These are phyloP conservation scores for Penicillium decumbens DNA, from an alignment of 2,329 filamentous ascomycete species.

Conservation along the genomic window DNA sequence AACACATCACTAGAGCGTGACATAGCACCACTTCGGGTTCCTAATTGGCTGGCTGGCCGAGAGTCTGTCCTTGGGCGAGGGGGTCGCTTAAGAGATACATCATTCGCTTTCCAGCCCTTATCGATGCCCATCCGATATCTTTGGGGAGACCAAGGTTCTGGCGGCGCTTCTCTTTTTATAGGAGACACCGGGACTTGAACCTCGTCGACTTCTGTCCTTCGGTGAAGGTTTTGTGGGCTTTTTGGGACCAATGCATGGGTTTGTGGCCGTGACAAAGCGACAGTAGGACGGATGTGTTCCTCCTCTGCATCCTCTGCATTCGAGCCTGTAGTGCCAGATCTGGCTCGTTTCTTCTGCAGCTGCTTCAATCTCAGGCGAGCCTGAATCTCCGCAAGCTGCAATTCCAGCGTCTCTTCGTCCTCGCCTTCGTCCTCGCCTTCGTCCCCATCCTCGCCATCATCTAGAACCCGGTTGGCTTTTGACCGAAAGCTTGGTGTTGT, in stretches of 20 bases:
- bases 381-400: constrained; percentile 84
- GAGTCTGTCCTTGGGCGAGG: constrained; percentile 27
- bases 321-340: constrained; percentile 21
- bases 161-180: constrained; percentile 47
- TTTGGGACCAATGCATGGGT: constrained; percentile 14
- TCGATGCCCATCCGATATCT: constrained; percentile 81
- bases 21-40: constrained; percentile 24
- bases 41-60: constrained; percentile 32
- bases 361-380: constrained; percentile 83
- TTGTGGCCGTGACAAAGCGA: constrained; percentile 21
- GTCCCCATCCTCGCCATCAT: constrained; percentile 37
- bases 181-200: constrained; percentile 77
- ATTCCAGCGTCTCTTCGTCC: constrained; percentile 81
- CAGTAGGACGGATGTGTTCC: constrained; percentile 20
- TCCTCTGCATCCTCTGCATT: constrained; percentile 22
- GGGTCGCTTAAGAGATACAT: constrained; percentile 78
- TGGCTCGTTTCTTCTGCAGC: constrained; percentile 58
- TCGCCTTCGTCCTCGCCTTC: constrained; percentile 78
- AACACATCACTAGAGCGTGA: constrained; percentile 24
- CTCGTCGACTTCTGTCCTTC: constrained; percentile 24
- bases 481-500: constrained; percentile 40
- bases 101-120: constrained; percentile 73
- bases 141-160: constrained; percentile 67
- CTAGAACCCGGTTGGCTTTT: constrained; percentile 31
- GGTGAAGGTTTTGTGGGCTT: constrained; percentile 11